Evolutionary conservation across 768 basidiomycete species (phyloP).

Genomic region (Floccularia luteovirens): DNA sequence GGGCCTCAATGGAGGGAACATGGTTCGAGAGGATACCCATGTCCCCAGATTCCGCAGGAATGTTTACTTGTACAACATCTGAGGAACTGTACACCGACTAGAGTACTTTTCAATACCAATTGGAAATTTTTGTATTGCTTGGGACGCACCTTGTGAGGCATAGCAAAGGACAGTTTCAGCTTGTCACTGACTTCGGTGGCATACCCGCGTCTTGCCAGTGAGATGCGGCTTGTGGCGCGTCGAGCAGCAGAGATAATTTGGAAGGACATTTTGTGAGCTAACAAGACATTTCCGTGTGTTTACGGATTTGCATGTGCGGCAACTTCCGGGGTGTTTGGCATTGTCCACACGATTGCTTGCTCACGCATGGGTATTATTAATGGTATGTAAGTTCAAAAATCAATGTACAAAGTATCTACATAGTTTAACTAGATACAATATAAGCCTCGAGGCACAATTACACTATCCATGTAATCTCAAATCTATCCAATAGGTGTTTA

Average conservation of each 20-base stretch:
- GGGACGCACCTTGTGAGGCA: slow-evolving; percentile 94
- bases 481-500: no score
- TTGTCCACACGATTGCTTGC: no score
- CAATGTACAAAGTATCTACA: no score
- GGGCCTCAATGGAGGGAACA: slow-evolving; percentile 92
- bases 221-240: slow-evolving; percentile 43
- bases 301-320: slow-evolving; percentile 23
- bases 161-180: slow-evolving; percentile 86
- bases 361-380: no score
- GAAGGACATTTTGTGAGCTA: slow-evolving; percentile 55
- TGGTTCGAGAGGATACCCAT: slow-evolving; percentile 99
- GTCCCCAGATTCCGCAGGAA: slow-evolving; percentile 90
- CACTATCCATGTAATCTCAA: no score
- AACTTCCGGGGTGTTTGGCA: neutral
- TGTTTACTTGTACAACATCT: slow-evolving; percentile 94
- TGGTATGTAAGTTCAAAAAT: no score
- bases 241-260: slow-evolving; percentile 58
- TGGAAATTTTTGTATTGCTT: no score
- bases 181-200: slow-evolving; percentile 81
- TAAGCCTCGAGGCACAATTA: no score
- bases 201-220: slow-evolving; percentile 71
- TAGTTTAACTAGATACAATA: no score
- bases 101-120: slow-evolving; percentile 6
- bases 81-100: slow-evolving; percentile 87
- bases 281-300: slow-evolving; percentile 26